A percentile compares a stretch with the other conserved stretches of the same genome.
Conservation (phyloP, 75 land plant species). For the Chamaecyparis obtusa region DNA sequence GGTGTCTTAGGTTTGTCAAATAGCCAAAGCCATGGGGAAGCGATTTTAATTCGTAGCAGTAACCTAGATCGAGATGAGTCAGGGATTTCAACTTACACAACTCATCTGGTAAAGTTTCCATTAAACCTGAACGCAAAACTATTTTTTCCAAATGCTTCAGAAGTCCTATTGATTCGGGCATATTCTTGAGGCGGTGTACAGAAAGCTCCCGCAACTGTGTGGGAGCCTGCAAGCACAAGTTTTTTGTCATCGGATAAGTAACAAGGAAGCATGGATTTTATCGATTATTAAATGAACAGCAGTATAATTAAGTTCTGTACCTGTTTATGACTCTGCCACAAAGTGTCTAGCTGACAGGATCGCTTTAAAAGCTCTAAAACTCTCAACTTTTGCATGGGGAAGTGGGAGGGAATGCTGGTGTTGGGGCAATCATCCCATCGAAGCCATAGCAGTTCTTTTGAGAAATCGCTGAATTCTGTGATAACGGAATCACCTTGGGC, state of each 20-base stretch:
- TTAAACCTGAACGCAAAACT: background rate
- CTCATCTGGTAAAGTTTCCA: conserved; percentile 4
- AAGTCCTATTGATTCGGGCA: background rate
- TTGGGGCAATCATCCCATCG: background rate
- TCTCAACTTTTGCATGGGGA: background rate
- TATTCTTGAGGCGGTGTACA: background rate
- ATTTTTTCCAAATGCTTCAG: conserved; percentile 4
- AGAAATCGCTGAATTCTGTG: too few relatives aligned
- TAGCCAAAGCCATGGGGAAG: background rate
- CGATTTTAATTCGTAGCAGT: background rate
- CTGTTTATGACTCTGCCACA: background rate
- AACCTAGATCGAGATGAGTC: background rate
- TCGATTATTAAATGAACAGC: background rate
- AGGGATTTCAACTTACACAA: background rate
- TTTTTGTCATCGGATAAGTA: too few relatives aligned
- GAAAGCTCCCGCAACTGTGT: background rate
- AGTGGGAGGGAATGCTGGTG: background rate
- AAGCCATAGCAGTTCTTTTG: too few relatives aligned
- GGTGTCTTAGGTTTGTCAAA: background rate
- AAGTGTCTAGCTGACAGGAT: background rate
- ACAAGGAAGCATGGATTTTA: background rate
- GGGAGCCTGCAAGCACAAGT: background rate
- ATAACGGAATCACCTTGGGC: too few relatives aligned
- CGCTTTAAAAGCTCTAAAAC: background rate
- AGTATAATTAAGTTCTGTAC: background rate